phyloP scores from a whole-genome alignment of 441 rosid genomes.

The Syzygium syzygioides region DNA sequence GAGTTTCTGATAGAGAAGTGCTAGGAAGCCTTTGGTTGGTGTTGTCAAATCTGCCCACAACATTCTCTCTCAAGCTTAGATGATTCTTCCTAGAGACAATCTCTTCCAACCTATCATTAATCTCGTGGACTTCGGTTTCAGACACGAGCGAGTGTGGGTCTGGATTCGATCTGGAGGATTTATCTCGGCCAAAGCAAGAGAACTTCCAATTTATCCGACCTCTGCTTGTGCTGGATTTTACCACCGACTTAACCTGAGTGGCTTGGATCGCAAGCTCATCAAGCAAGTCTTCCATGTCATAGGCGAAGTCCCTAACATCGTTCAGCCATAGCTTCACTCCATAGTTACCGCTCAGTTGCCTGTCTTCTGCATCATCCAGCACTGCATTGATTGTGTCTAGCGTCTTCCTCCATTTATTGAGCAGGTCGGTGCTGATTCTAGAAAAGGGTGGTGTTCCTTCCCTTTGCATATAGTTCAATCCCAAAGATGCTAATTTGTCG shows the following conservation, averaged over 20 bases:
- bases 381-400: background rate
- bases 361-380: background rate
- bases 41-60: too few species aligned
- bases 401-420: rapidly evolving
- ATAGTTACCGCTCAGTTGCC: rapidly evolving
- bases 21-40: too few species aligned
- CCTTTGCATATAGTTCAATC: background rate
- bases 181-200: background rate
- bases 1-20: too few species aligned
- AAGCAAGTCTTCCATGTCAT: background rate
- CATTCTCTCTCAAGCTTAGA: too few species aligned
- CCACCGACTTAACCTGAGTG: background rate
- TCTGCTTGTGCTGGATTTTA: background rate
- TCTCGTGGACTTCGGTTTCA: background rate
- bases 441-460: background rate
- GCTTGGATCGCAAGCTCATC: background rate
- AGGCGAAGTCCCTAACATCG: background rate
- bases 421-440: too few species aligned
- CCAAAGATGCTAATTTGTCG: background rate
- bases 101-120: rapidly evolving
- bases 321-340: rapidly evolving
- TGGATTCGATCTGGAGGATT: too few species aligned
- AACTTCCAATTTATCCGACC: background rate
- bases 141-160: too few species aligned
- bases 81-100: too few species aligned